Evolutionary conservation across 2,329 filamentous ascomycete genomes (phyloP), one percentile per base, ranked within the genome.

Genomic region (Rosellinia necatrix): DNA sequence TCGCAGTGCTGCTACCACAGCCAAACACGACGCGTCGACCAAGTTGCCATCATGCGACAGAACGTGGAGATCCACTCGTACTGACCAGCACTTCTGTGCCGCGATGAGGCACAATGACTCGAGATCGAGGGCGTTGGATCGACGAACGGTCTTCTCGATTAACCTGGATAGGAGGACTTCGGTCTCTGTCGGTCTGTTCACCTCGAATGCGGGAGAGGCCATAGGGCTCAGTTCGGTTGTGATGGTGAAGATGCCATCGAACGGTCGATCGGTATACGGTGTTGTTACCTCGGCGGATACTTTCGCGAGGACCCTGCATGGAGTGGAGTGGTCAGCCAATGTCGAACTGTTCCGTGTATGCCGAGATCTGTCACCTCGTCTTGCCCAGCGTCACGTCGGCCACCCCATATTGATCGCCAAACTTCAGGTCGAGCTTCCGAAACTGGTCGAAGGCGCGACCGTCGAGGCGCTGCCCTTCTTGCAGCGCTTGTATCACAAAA

Each of bases 221-320:
- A 97, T 96, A 44, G 93, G 91, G 60, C 89, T 91, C 67, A 99
- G 85, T 72, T 97, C 94, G 52, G 92, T 90, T 50, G 87, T 83
- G 70, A 97, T 97, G 65, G 87, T 92, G 78, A 97, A 97, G 73
- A 96, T 84, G 72, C 94, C 94, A 72, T 97, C 94, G 71, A 96
- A 96, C 57, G 92, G 93, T 61, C 93, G 88, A 75, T 97, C 93
- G 49, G 88, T 75, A 70, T 88, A 91, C 38, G 94, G 93, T 34
- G 90, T 86, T 9, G 90, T 89, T 59, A 97, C 90, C 76, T 96
- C 91, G 61, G 92, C 90, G 2, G 92, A 93, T 57, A 96, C 88
- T 60, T 90, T 90, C 53, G 89, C 91, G 58, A 96, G 78, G 56
- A 97, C 84, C 68, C 92, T 96, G 65, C 17, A 24, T 30, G 19